Conservation (phyloP, 148 eudicot genomes). For the Arbutus unedo region DNA sequence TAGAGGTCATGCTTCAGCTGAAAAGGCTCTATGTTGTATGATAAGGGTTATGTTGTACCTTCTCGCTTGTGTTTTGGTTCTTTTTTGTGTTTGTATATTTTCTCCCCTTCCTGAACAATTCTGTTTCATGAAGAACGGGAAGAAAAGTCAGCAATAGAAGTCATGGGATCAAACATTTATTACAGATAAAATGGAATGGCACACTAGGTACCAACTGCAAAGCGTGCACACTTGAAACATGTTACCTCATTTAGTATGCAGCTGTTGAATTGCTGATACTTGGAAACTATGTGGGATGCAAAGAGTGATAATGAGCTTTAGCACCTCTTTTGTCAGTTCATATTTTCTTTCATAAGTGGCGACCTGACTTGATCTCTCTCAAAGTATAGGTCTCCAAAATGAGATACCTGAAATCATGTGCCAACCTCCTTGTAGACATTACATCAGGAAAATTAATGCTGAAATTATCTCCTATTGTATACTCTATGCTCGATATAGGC, state of each 20-base stretch:
- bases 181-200: not conserved
- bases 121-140: not conserved
- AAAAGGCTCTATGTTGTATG: not conserved
- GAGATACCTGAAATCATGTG: not conserved
- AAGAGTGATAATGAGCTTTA: not conserved
- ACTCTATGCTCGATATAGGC: not conserved
- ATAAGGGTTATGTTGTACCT: not conserved
- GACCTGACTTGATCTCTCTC: not conserved
- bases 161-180: not conserved
- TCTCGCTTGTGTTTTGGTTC: not conserved
- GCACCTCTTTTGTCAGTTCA: not conserved
- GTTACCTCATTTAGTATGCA: not conserved
- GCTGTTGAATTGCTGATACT: not conserved
- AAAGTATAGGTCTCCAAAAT: not conserved
- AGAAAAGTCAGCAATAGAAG: not conserved
- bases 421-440: not conserved
- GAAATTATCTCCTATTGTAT: conserved; percentile 1
- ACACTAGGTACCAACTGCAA: not conserved
- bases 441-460: not conserved
- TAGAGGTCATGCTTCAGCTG: not conserved
- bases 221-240: not conserved
- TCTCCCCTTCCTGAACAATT: not conserved
- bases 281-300: not conserved
- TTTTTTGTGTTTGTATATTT: not conserved
- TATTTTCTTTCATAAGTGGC: not conserved